Evolutionary conservation across 2,329 filamentous ascomycete genomes (phyloP), one percentile per base, ranked within the genome.

Genomic region (Penicillium sp.): DNA sequence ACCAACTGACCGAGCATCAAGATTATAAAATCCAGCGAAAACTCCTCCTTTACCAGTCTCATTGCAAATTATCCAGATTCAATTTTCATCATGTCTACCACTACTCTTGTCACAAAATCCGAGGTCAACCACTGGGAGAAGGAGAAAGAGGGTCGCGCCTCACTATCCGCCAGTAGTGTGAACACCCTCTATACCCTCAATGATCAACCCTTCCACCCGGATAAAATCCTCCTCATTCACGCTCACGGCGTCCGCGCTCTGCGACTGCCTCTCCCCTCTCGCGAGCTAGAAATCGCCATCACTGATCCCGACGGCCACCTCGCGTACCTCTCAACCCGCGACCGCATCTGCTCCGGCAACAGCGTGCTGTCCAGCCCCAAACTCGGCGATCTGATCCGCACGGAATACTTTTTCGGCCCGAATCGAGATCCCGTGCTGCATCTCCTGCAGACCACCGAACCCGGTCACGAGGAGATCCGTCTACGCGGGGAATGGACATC

Each of bases 331-430:
- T 87, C 84, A 25, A 73, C 82, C 31, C 81, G 85, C 4, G 76
- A 77, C 11, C 72, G 73, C 8, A 76, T 77, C 47, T 69, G 73
- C 59, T 85, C 83, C 0, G 83, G 83, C 61, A 77, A 78, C 62
- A 79, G 86, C 50, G 71, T 83, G 4, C 72, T 81, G 38, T 79
- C 76, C 22, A 74, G 78, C 38, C 75, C 78, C 14, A 65, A 73
- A 17, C 43, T 58, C 6, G 73, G 71, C 7, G 64, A 67, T 5
- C 71, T 79, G 5, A 66, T 86, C n/a, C 81, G 79, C 62, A 88
- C 85, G 0, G 80, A 78, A 3, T 88, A 88, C 72, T 82, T 80
- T 63, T 86, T 83, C 66, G 85, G 86, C 0, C 84, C 84, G 1
- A 78, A 78, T 42, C 78, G 79, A 2, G 78, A 82, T 6, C 85